phyloP scores from a whole-genome alignment of 139 green algal species.

The Coccomyxa sp. region DNA sequence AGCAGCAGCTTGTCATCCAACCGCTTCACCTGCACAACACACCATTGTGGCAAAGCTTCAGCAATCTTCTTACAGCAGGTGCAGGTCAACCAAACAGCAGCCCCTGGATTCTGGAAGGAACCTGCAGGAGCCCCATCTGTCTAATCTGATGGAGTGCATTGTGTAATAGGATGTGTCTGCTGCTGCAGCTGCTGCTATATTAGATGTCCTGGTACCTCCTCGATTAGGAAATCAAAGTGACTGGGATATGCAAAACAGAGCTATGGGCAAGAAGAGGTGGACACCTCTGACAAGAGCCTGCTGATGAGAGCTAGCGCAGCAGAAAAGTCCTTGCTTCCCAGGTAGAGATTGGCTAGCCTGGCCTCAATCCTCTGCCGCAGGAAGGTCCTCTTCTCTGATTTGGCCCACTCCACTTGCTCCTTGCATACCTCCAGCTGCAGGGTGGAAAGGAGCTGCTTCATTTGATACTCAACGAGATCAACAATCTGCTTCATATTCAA shows the following conservation, averaged over 20 bases:
- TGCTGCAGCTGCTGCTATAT: no score
- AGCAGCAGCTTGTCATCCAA: constrained; percentile 99
- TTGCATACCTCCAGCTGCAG: constrained; percentile 87
- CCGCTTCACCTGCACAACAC: constrained; percentile 74
- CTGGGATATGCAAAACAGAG: no score
- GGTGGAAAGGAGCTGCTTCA: not conserved
- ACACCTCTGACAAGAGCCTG: constrained; percentile 76
- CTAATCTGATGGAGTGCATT: no score
- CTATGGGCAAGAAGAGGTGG: not conserved
- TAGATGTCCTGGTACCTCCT: no score
- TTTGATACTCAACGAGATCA: not conserved
- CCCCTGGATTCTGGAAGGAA: no score
- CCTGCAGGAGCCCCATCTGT: no score
- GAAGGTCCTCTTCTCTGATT: constrained; percentile 94
- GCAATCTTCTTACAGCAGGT: no score
- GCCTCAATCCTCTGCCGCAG: constrained; percentile 94
- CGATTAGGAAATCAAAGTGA: no score
- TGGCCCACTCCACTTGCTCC: constrained; percentile 90
- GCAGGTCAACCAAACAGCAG: no score
- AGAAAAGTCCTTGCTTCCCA: constrained; percentile 77
- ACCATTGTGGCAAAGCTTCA: not conserved
- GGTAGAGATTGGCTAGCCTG: constrained; percentile 78
- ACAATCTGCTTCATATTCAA: not conserved
- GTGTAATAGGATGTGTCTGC: no score
- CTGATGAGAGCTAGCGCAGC: constrained; percentile 73